Evolutionary conservation across 1,284 basidiomycete species (phyloP).

Genomic region (Sphagnurus paluster): DNA sequence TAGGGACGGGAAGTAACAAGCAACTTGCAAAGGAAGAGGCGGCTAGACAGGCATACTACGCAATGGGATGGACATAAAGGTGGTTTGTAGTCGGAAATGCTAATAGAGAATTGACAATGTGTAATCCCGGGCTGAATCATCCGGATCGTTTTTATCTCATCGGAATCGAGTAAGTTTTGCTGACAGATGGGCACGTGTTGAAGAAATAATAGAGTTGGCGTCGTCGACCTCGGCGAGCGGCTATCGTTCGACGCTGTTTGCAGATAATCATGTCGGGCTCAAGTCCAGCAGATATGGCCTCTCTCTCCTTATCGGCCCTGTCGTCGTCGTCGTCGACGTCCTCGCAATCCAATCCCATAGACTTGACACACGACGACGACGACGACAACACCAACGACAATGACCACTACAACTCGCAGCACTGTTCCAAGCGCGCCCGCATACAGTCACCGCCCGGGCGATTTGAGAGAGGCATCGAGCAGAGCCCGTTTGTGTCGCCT

Average conservation of each 20-base stretch:
- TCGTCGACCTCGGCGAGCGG: slow-evolving; percentile 5
- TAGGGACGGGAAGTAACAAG: slow-evolving; percentile 61
- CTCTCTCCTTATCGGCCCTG: slow-evolving; percentile 7
- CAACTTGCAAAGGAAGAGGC: slow-evolving; percentile 76
- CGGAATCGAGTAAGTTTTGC: slow-evolving; percentile 5
- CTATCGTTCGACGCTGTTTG: slow-evolving; percentile 2
- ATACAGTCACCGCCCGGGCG: slow-evolving; percentile 28
- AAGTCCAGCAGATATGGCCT: slow-evolving; percentile 8
- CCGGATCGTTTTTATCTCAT: background rate
- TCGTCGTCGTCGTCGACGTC: too few species aligned
- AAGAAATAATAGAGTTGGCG: background rate
- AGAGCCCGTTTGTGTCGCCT: slow-evolving; percentile 9
- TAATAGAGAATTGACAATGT: too few species aligned
- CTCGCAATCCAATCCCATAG: slow-evolving; percentile 37
- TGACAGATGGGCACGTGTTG: slow-evolving; percentile 14
- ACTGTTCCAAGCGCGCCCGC: slow-evolving; percentile 41
- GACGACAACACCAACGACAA: slow-evolving; percentile 51
- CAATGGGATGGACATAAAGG: slow-evolving; percentile 65
- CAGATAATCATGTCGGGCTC: slow-evolving; percentile 9
- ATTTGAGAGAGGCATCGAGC: slow-evolving; percentile 9
- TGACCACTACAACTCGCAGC: slow-evolving; percentile 26
- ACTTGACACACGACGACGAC: slow-evolving; percentile 64
- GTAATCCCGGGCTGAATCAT: too few species aligned
- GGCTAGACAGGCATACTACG: slow-evolving; percentile 63
- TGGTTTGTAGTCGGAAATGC: background rate